Percentiles rank a stretch among this genome's conserved stretches.
Evolutionary conservation across 1,284 basidiomycete genomes (phyloP).

Genomic region (Apiotrichum sp.): DNA sequence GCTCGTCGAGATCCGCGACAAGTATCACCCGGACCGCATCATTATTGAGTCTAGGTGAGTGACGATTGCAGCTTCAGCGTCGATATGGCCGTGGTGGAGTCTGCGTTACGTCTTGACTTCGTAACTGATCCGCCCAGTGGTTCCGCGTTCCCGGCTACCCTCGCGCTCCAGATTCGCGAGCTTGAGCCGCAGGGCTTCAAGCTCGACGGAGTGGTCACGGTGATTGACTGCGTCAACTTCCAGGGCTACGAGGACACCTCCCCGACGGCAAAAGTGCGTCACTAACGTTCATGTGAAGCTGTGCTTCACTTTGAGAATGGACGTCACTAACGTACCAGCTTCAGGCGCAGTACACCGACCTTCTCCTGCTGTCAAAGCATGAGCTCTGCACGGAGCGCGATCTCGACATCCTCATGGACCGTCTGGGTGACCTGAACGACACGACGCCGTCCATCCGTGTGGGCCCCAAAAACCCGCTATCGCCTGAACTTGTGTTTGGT

Average conservation of each 20-base stretch:
- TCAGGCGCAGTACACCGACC: constrained; percentile 88
- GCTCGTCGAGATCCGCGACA: constrained; percentile 78
- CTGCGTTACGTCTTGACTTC: too few species aligned
- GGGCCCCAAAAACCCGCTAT: constrained; percentile 42
- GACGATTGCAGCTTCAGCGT: too few species aligned
- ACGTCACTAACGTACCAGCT: constrained; percentile 45
- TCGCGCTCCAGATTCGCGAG: constrained; percentile 85
- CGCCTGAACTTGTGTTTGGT: constrained; percentile 72
- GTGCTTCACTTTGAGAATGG: too few species aligned
- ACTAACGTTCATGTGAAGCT: too few species aligned
- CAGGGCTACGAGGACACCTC: constrained; percentile 81
- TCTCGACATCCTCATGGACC: constrained; percentile 73
- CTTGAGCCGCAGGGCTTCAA: constrained; percentile 69
- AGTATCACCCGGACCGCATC: constrained; percentile 74
- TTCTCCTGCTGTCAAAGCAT: constrained; percentile 86
- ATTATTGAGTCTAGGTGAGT: constrained; percentile 85
- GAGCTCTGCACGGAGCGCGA: constrained; percentile 66
- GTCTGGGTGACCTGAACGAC: constrained; percentile 82
- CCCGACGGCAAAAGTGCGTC: constrained; percentile 60
- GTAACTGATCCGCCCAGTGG: constrained; percentile 51
- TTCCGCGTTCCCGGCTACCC: constrained; percentile 65
- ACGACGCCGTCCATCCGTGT: constrained; percentile 71
- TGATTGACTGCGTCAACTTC: constrained; percentile 81
- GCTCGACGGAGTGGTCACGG: constrained; percentile 81
- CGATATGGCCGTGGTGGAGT: too few species aligned